Evolutionary conservation across 1,284 basidiomycete genomes (phyloP).

Genomic region (Exobasidium rhododendri): DNA sequence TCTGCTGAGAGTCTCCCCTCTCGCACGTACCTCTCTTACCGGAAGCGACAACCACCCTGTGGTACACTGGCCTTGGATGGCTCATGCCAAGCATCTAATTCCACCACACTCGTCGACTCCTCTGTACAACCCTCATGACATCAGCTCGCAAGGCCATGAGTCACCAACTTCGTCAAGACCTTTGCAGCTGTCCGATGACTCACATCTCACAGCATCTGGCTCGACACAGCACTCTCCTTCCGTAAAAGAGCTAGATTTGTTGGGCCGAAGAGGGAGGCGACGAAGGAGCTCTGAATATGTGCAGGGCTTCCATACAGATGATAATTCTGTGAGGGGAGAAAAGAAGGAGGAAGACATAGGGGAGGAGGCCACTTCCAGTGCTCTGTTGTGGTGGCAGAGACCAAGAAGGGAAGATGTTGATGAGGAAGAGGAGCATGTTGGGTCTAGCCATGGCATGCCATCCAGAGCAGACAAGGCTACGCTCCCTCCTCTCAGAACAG

Average conservation of each 20-base stretch:
- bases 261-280: neutral
- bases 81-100: neutral
- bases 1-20: too few species aligned
- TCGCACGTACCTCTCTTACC: too few species aligned
- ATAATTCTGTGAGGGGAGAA: neutral
- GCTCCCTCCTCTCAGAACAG: neutral
- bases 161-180: neutral
- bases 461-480: neutral
- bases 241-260: neutral
- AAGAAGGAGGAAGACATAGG: neutral
- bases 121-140: neutral
- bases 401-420: neutral
- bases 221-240: too few species aligned
- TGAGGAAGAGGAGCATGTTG: neutral
- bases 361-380: neutral
- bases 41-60: too few species aligned
- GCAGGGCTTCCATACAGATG: neutral
- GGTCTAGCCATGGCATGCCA: neutral
- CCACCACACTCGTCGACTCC: neutral
- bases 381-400: slow-evolving; percentile 4
- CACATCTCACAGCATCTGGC: too few species aligned
- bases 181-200: neutral
- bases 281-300: slow-evolving; percentile 3
- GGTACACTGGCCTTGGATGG: neutral
- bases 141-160: neutral